Evolutionary conservation across 768 basidiomycete genomes (phyloP).

Genomic region (Suillus luteus): DNA sequence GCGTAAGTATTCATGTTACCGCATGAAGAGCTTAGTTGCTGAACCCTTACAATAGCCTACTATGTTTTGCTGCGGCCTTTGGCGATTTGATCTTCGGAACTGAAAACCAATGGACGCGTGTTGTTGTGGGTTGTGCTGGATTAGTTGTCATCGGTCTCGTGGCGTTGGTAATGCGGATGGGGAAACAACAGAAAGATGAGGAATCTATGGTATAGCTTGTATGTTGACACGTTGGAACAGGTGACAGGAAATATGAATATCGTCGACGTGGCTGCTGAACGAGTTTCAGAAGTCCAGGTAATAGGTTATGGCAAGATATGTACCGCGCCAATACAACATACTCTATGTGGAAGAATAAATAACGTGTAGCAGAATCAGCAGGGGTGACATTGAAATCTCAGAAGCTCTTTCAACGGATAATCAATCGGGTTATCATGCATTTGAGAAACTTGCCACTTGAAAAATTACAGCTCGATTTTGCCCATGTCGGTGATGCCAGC

Average conservation of each 20-base stretch:
- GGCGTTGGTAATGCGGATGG: background rate
- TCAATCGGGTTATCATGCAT: no score
- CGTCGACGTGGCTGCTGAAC: background rate
- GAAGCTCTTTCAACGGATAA: background rate
- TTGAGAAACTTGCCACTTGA: no score
- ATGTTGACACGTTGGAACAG: background rate
- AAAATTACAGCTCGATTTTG: no score
- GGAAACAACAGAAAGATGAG: background rate
- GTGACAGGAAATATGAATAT: background rate
- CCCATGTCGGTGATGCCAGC: no score
- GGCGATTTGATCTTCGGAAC: background rate
- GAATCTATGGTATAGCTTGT: background rate
- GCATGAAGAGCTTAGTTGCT: background rate
- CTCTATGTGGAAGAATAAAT: background rate
- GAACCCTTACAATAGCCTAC: background rate
- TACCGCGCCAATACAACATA: background rate
- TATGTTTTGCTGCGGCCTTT: conserved; percentile 3
- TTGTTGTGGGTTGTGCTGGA: background rate
- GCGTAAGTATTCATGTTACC: conserved; percentile 17
- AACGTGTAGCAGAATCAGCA: background rate
- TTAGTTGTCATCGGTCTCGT: background rate
- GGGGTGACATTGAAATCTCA: background rate
- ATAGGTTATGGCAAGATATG: background rate
- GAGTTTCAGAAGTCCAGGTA: background rate
- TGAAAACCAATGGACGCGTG: background rate